Percentiles rank a stretch among this genome's conserved stretches.
Evolutionary conservation across 2,329 filamentous ascomycete species (phyloP).

Genomic region (Stagonosporopsis cucurbitacearum): DNA sequence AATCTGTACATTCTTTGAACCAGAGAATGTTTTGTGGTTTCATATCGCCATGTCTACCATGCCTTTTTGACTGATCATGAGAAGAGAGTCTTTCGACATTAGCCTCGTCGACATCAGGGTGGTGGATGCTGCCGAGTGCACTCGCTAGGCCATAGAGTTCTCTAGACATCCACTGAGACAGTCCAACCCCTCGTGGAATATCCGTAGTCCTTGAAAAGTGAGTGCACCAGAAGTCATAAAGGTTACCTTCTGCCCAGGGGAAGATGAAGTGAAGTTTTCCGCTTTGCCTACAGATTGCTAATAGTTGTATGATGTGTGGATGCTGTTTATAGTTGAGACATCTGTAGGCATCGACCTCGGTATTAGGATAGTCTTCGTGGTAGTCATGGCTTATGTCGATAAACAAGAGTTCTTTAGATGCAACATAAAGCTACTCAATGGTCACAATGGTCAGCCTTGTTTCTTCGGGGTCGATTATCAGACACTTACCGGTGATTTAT

Average conservation of each 20-base stretch:
- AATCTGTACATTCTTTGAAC: neutral
- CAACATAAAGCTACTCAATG: neutral
- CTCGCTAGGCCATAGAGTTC: constrained; percentile 10
- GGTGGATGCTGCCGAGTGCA: constrained; percentile 14
- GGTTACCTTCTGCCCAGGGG: constrained; percentile 19
- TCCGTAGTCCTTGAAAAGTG: neutral
- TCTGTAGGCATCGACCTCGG: neutral
- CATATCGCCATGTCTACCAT: constrained; percentile 22
- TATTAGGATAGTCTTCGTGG: neutral
- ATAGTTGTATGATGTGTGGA: constrained; percentile 14
- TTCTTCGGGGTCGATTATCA: no score
- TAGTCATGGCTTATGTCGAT: neutral
- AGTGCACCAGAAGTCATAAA: neutral
- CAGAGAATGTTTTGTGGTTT: constrained; percentile 23
- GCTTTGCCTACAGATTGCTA: constrained; percentile 16
- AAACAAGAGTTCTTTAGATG: neutral
- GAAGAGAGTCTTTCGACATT: neutral
- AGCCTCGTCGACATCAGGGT: neutral
- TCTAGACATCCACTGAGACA: constrained; percentile 8
- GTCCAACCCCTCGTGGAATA: neutral
- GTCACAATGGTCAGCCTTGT: no score
- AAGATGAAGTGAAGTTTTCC: constrained; percentile 14
- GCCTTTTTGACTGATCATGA: neutral
- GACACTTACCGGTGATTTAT: neutral
- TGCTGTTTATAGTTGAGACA: neutral